phyloP scores from a whole-genome alignment of 2,329 filamentous ascomycete species.

The Xylariaceae sp. region DNA sequence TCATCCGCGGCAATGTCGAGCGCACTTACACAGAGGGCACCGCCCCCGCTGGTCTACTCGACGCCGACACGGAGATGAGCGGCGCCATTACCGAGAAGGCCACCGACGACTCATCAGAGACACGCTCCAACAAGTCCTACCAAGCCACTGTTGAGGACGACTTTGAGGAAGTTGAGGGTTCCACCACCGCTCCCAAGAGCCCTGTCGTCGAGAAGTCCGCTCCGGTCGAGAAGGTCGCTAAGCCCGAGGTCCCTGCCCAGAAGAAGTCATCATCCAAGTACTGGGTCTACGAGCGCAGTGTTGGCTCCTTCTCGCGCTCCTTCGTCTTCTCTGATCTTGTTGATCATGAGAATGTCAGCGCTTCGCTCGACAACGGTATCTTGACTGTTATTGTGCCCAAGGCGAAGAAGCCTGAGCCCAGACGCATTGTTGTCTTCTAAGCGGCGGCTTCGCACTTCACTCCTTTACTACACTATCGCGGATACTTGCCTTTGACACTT shows the following conservation, averaged over 20 bases:
- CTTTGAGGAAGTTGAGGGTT: slow-evolving; percentile 13
- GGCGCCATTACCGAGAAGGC: slow-evolving; percentile 39
- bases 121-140: slow-evolving; percentile 39
- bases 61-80: slow-evolving; percentile 34
- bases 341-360: slow-evolving; percentile 56
- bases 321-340: slow-evolving; percentile 64
- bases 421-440: slow-evolving; percentile 52
- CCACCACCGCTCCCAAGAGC: slow-evolving; percentile 1
- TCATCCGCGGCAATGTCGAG: slow-evolving; percentile 65
- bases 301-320: slow-evolving; percentile 62
- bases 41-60: slow-evolving; percentile 41
- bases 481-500: neutral
- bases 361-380: slow-evolving; percentile 60
- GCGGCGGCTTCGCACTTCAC: neutral
- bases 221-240: slow-evolving; percentile 29
- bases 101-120: slow-evolving; percentile 14
- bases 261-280: slow-evolving; percentile 48
- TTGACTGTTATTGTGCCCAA: slow-evolving; percentile 62
- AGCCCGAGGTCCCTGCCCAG: slow-evolving; percentile 23
- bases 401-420: slow-evolving; percentile 48
- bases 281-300: slow-evolving; percentile 64
- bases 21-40: slow-evolving; percentile 54
- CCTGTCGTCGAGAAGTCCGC: neutral
- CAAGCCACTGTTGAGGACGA: slow-evolving; percentile 65
- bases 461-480: neutral